phyloP scores from a whole-genome alignment of 805 yeast species.

The Starmera pachycereana region DNA sequence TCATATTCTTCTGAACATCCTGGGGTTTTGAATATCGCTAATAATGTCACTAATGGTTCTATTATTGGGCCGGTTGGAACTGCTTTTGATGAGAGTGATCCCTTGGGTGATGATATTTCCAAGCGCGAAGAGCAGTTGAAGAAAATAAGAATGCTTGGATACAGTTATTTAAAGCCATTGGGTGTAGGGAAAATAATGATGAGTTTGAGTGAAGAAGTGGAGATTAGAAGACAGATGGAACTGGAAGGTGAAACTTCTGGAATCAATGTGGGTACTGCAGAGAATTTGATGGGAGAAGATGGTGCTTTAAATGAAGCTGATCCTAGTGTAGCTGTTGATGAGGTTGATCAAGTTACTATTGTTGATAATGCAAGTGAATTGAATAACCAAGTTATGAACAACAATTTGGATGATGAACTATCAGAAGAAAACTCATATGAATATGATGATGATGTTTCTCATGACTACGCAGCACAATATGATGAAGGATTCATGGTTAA shows the following conservation, averaged over 20 bases:
- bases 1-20: conserved; percentile 41
- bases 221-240: conserved; percentile 17
- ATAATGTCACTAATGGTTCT: conserved; percentile 1
- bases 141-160: conserved; percentile 35
- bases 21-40: conserved; percentile 17
- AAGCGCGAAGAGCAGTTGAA: conserved; percentile 13
- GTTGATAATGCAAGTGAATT: conserved; percentile 3
- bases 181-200: conserved; percentile 49
- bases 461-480: conserved; percentile 7
- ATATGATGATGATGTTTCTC: conserved; percentile 20
- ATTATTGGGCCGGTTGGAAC: background rate
- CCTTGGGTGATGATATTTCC: background rate
- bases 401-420: conserved; percentile 37
- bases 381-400: conserved; percentile 7
- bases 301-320: conserved; percentile 7
- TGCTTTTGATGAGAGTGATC: background rate
- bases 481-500: conserved; percentile 27
- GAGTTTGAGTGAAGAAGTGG: conserved; percentile 22
- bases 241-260: conserved; percentile 11
- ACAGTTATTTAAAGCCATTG: conserved; percentile 41
- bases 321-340: conserved; percentile 1
- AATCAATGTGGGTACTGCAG: conserved; percentile 16
- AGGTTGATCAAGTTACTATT: background rate
- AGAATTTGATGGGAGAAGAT: conserved; percentile 21
- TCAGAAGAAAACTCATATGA: conserved; percentile 29